Evolutionary conservation across 169 alveolate species (phyloP).

Genomic region (Plasmodium vinckei): DNA sequence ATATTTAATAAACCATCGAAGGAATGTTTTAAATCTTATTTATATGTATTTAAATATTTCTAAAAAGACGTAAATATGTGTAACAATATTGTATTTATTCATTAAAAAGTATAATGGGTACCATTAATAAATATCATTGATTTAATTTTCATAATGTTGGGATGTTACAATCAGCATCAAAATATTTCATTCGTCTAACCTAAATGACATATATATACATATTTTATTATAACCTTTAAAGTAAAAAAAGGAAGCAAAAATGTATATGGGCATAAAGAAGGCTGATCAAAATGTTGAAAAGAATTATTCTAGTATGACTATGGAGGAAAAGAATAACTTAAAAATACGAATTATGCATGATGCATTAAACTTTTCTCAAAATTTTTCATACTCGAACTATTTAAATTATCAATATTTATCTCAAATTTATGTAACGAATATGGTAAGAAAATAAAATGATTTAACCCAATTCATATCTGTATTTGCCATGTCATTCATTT

Average conservation of each 20-base stretch:
- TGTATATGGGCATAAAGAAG: conserved; percentile 42
- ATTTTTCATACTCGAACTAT: conserved; percentile 60
- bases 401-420: conserved; percentile 51
- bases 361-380: conserved; percentile 51
- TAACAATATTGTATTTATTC: too few relatives aligned
- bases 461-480: not conserved
- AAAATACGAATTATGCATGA: conserved; percentile 41
- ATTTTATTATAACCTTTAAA: too few relatives aligned
- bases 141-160: too few relatives aligned
- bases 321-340: conserved; percentile 36
- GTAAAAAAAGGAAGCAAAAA: conserved; percentile 10
- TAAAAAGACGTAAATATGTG: too few relatives aligned
- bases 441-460: conserved; percentile 19
- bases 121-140: too few relatives aligned
- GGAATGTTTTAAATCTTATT: too few relatives aligned
- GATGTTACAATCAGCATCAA: too few relatives aligned
- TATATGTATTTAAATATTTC: too few relatives aligned
- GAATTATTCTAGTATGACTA: conserved; percentile 70
- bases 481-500: not conserved
- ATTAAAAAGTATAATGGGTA: too few relatives aligned
- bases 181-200: too few relatives aligned
- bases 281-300: conserved; percentile 23
- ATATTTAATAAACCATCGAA: too few relatives aligned
- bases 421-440: conserved; percentile 16
- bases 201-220: too few relatives aligned